Percentiles rank a stretch among this genome's conserved stretches.
Conservation (phyloP, 306 rosid genomes). For the Gleditsia sinensis region DNA sequence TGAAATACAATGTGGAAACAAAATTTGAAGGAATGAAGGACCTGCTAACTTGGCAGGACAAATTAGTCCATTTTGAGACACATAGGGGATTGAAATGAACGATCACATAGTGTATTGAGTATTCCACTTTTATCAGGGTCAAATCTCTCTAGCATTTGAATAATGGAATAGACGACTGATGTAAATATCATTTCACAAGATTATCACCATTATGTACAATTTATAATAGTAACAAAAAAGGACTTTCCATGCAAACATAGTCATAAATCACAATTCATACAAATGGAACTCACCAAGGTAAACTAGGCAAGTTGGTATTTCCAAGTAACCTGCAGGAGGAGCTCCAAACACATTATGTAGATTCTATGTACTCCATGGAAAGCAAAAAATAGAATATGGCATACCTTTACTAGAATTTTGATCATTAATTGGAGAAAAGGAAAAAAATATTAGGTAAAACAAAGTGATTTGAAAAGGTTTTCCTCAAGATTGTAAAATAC, state of each 20-base stretch:
- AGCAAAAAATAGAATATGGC: constrained; percentile 75
- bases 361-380: constrained; percentile 82
- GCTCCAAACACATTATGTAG: constrained; percentile 70
- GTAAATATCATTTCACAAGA: constrained; percentile 9
- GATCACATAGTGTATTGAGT: constrained; percentile 80
- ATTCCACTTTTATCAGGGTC: constrained; percentile 86
- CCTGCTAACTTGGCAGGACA: constrained; percentile 82
- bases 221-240: not conserved
- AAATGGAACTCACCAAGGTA: constrained; percentile 77
- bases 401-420: constrained; percentile 75
- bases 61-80: constrained; percentile 87
- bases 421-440: not conserved
- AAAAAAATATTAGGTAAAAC: not conserved
- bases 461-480: not conserved
- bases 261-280: not conserved
- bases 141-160: constrained; percentile 73
- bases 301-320: constrained; percentile 92
- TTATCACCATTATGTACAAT: constrained; percentile 8
- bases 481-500: not conserved
- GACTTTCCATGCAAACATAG: constrained; percentile 6
- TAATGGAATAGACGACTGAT: constrained; percentile 21
- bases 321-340: constrained; percentile 71
- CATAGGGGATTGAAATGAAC: constrained; percentile 90
- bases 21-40: constrained; percentile 32
- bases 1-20: not conserved